Conservation (phyloP, 2,329 filamentous ascomycete species). For the Trichocomaceae sp. region DNA sequence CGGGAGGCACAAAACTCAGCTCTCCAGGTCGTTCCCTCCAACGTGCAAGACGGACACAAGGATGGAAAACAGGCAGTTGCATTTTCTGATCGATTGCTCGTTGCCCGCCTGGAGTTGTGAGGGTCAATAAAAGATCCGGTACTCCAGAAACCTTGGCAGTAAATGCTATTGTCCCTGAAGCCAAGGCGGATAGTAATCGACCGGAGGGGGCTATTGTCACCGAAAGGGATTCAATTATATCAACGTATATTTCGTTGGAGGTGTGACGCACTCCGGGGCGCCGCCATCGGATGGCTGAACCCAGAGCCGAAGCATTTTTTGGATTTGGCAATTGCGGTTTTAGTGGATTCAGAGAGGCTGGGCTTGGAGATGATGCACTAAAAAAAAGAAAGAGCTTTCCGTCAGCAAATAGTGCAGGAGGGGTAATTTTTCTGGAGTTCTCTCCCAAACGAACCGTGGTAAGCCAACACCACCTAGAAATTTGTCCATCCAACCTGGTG, state of each 20-base stretch:
- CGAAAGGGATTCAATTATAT: slow-evolving; percentile 82
- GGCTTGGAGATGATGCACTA: slow-evolving; percentile 36
- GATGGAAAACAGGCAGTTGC: slow-evolving; percentile 89
- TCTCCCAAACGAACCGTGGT: slow-evolving; percentile 53
- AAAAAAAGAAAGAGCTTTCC: background rate
- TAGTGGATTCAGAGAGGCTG: slow-evolving; percentile 33
- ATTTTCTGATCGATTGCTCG: slow-evolving; percentile 68
- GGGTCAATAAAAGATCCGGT: slow-evolving; percentile 75
- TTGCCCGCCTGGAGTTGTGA: slow-evolving; percentile 75
- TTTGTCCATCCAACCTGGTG: slow-evolving; percentile 84
- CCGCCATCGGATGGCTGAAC: slow-evolving; percentile 71
- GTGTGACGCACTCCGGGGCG: slow-evolving; percentile 89
- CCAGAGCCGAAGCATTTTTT: slow-evolving; percentile 27
- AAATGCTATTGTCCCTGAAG: slow-evolving; percentile 88
- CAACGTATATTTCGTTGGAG: slow-evolving; percentile 94
- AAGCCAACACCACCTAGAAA: slow-evolving; percentile 80
- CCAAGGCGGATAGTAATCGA: slow-evolving; percentile 74
- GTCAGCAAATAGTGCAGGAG: background rate
- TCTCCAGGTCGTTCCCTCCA: slow-evolving; percentile 88
- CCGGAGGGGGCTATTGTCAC: slow-evolving; percentile 89
- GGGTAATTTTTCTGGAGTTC: background rate
- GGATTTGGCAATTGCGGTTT: slow-evolving; percentile 34
- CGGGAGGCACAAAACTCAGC: slow-evolving; percentile 91
- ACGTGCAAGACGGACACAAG: slow-evolving; percentile 80
- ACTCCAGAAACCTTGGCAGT: slow-evolving; percentile 92